phyloP scores from a whole-genome alignment of 2,329 filamentous ascomycete species.

The Paecilomyces sp. region DNA sequence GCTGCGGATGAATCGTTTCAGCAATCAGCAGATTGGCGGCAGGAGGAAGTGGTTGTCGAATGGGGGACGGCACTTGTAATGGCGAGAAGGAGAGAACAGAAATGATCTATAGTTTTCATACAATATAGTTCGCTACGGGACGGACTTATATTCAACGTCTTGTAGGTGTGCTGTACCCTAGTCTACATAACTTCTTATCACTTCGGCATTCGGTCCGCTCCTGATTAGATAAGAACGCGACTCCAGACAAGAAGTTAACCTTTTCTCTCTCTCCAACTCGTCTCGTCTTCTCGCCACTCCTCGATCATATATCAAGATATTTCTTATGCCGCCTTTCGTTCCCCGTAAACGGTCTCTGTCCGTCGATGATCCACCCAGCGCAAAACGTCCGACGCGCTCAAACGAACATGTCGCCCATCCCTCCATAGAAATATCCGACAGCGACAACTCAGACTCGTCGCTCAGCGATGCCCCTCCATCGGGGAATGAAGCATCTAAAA shows the following conservation, averaged over 20 bases:
- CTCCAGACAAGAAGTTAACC: neutral
- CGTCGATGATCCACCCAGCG: conserved; percentile 24
- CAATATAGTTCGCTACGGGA: neutral
- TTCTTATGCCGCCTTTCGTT: conserved; percentile 39
- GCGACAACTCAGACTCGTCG: conserved; percentile 22
- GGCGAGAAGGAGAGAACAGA: conserved; percentile 24
- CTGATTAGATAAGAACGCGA: neutral
- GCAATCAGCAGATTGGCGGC: conserved; percentile 37
- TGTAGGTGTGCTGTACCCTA: too few relatives aligned
- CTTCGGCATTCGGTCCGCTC: neutral
- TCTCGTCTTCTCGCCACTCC: neutral
- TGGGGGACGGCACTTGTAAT: conserved; percentile 57
- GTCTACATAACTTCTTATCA: neutral
- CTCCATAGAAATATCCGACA: conserved; percentile 14
- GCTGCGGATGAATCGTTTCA: conserved; percentile 46
- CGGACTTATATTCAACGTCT: too few relatives aligned
- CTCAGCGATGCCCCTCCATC: conserved; percentile 22
- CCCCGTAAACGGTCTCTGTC: conserved; percentile 33
- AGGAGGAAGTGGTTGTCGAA: conserved; percentile 50
- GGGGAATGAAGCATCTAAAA: neutral
- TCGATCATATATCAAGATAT: neutral
- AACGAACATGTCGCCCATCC: conserved; percentile 15
- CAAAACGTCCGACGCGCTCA: conserved; percentile 23
- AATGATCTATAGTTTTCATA: neutral
- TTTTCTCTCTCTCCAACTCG: neutral